Evolutionary conservation across 805 yeast species (phyloP), one percentile per base, ranked within the genome.

Genomic region (Spathaspora passalidarum): DNA sequence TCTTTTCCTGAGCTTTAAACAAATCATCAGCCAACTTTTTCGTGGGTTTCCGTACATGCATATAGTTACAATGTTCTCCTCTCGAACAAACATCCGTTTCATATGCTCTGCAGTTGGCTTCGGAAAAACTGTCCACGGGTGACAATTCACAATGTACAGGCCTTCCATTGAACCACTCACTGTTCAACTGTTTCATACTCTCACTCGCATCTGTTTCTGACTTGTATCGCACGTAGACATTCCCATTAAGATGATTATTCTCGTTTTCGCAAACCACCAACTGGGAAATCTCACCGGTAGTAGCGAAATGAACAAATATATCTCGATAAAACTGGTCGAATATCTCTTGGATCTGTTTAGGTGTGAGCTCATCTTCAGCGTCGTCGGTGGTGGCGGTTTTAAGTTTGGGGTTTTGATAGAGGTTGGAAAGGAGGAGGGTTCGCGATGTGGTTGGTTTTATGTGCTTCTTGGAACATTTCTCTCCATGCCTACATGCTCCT

Each of bases 401-500:
- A n/a, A 66, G 60, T 21, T 73, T 75, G 2, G 89, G 88, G 51
- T 81, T 81, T 44, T 78, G 80, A 56, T 81, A 86, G 40, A 89
- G 56, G 56, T 85, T 84, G 14, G 83, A 72, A 46, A 86, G 72
- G 40, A 86, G 68, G 1, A 90, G 73, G 0, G 92, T 84, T 45
- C 73, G 70, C 0, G 96, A 85, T 35, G 70, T 63, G 6, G 70
- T 62, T 1, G 97, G 96, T 54, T 77, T 77, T 17, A 77, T 71
- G 62, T 90, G 91, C 46, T 75, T 76, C 56, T 92, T 72, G 7
- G 89, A 82, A 57, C 98, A 91, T 55, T 84, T 84, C 48, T 84
- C 90, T 0, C 97, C 97, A 62, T 91, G 97, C 49, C 97, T 75
- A 57, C 98, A 91, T 0, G 96, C 95, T 0, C 98, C 98, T 23